phyloP scores from a whole-genome alignment of 768 basidiomycete genomes.

The Termitomyces sp. region DNA sequence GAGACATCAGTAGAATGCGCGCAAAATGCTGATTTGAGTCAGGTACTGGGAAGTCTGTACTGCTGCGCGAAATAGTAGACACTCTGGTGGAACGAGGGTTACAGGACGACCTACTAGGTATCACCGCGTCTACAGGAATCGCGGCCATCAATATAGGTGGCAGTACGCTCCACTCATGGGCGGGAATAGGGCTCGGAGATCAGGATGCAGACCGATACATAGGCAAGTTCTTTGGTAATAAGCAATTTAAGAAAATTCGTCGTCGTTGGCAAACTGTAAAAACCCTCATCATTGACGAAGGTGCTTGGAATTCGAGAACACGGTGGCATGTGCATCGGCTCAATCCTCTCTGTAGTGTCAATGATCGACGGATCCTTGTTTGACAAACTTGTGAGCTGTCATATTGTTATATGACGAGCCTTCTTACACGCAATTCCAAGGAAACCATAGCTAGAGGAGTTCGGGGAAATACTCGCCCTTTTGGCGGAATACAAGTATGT shows the following conservation, averaged over 20 bases:
- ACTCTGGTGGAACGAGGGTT: conserved; percentile 29
- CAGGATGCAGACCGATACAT: conserved; percentile 51
- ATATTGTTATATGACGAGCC: background rate
- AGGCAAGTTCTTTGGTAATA: conserved; percentile 49
- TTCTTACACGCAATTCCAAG: conserved; percentile 30
- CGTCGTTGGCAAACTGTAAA: conserved; percentile 61
- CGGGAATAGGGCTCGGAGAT: conserved; percentile 74
- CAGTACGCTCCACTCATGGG: conserved; percentile 80
- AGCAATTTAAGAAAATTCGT: conserved; percentile 36
- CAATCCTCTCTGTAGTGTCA: conserved; percentile 54
- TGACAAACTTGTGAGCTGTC: conserved; percentile 66
- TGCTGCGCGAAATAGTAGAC: conserved; percentile 72
- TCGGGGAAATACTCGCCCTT: conserved; percentile 53
- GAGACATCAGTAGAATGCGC: background rate
- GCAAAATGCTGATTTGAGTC: background rate
- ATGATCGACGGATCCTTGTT: conserved; percentile 84
- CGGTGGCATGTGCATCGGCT: background rate
- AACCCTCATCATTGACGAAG: conserved; percentile 83
- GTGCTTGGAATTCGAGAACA: conserved; percentile 39
- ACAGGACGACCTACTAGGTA: conserved; percentile 40
- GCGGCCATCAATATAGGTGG: conserved; percentile 85
- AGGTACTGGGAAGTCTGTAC: conserved; percentile 84
- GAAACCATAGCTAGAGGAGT: conserved; percentile 62
- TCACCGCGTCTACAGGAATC: conserved; percentile 80
- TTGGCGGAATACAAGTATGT: conserved; percentile 82